Evolutionary conservation across 2,329 filamentous ascomycete species (phyloP), one percentile per base, ranked within the genome.

Genomic region (Catunica adiposa): DNA sequence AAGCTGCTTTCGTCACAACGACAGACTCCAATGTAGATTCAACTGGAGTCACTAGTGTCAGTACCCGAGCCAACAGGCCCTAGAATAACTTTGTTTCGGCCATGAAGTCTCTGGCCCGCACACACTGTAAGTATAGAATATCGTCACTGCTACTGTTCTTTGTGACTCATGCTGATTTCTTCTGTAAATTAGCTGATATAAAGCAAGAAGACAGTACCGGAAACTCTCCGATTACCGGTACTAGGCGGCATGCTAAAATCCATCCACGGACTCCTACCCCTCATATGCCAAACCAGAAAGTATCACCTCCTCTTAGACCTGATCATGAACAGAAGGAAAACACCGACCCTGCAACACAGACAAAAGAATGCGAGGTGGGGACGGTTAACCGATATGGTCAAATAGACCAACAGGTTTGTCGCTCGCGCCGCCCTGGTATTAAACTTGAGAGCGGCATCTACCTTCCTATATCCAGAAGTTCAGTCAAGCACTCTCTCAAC

Each of bases 11-110:
- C 5, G 11, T 34, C 5, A 34, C 5, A 11, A 34, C 29, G 5
- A 34, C 29, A 34, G 29, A 34, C 56, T 47, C 53, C 29, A 37
- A 22, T 29, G 22, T 8, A 11, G n/a, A 9, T 26, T 34, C 29
- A 29, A 17, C 26, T 11, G 22, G 25, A 46, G 6, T 20, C 40
- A 9, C 40, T n/a, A 51, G 29, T 38, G 31, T 48, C 42, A 40
- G 40, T 26, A 53, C 29, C 29, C 50, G 50, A 23, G 23, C 31
- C 29, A 58, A 56, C 31, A 53, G 42, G 50, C 56, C 56, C 29
- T 58, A 53, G 56, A 58, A 58, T 42, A 52, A 56, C 53, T 58
- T 58, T 55, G 56, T 58, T 17, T 53, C 53, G 20, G 56, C 56
- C 34, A 58, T 58, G 56, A 58, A 58, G 42, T 58, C 56, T 37